phyloP scores from a whole-genome alignment of 83 land plant species.

The Picea abies region DNA sequence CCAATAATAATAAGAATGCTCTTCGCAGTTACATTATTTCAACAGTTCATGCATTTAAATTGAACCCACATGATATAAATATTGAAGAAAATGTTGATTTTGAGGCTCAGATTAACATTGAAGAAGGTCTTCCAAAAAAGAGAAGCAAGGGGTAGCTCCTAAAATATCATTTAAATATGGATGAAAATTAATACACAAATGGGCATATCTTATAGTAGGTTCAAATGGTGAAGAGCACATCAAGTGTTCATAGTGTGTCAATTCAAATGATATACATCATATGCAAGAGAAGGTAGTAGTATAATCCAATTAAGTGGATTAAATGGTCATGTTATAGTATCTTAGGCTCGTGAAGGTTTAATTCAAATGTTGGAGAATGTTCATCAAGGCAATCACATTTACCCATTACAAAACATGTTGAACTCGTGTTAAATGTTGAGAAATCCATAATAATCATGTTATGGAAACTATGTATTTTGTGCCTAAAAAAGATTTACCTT shows the following conservation, averaged over 20 bases:
- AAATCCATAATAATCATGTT: neutral
- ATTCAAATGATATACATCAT: neutral
- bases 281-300: neutral
- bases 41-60: too few species aligned
- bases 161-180: too few species aligned
- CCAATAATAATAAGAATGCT: too few species aligned
- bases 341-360: neutral
- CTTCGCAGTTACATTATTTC: too few species aligned
- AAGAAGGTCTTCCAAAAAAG: too few species aligned
- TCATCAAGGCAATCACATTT: neutral
- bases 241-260: neutral
- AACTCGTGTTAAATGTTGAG: neutral
- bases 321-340: neutral
- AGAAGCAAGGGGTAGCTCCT: too few species aligned
- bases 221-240: neutral
- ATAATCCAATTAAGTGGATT: neutral
- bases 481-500: too few species aligned
- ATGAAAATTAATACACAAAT: too few species aligned
- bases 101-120: too few species aligned
- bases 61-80: too few species aligned
- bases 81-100: too few species aligned
- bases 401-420: neutral
- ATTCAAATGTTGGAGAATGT: neutral
- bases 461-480: neutral
- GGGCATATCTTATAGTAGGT: neutral